Evolutionary conservation across 441 rosid genomes (phyloP).

Genomic region (Dalechampia spathulata): DNA sequence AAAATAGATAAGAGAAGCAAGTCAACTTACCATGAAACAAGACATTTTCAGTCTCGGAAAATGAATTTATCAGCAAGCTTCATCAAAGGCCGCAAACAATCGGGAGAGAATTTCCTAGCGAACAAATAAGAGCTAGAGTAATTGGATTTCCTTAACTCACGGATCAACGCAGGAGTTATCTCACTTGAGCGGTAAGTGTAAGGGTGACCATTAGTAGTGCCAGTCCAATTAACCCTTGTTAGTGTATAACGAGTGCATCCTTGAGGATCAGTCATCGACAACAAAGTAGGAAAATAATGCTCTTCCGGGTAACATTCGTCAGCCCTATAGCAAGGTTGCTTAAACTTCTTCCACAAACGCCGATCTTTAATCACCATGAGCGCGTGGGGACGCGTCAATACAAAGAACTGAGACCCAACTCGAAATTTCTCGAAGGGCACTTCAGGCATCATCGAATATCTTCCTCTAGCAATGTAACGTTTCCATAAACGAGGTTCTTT

Average conservation of each 20-base stretch:
- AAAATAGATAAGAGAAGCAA: no score
- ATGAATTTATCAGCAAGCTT: constrained; percentile 61
- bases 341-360: constrained; percentile 24
- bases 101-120: constrained; percentile 83
- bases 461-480: constrained; percentile 26
- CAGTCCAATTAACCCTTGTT: constrained; percentile 32
- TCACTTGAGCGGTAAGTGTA: constrained; percentile 54
- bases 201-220: constrained; percentile 75
- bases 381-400: constrained; percentile 25
- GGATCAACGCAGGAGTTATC: constrained; percentile 47
- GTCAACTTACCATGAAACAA: constrained; percentile 31
- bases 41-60: constrained; percentile 52
- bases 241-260: constrained; percentile 22
- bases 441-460: constrained; percentile 26
- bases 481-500: constrained; percentile 29
- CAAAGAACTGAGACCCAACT: constrained; percentile 31
- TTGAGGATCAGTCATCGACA: constrained; percentile 24
- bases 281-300: constrained; percentile 27
- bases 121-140: constrained; percentile 63
- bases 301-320: constrained; percentile 32
- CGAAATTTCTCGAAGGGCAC: constrained; percentile 21
- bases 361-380: constrained; percentile 23
- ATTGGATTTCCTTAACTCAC: constrained; percentile 52
- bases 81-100: constrained; percentile 72
- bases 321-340: constrained; percentile 22